phyloP scores from a whole-genome alignment of 345 rosid genomes.

The Balakata baccata region DNA sequence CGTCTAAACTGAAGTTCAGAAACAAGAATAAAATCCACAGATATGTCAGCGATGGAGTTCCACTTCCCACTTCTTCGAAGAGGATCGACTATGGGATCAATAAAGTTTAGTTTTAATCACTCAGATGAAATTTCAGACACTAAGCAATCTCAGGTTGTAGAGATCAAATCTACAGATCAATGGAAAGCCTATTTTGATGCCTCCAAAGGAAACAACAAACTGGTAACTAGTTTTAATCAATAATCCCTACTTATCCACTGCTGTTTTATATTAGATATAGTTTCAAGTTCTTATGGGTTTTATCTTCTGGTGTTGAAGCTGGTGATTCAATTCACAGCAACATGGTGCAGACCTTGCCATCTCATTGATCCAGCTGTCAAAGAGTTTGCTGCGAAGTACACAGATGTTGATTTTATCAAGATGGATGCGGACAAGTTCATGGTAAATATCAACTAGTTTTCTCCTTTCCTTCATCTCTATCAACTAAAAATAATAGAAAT shows the following conservation, averaged over 20 bases:
- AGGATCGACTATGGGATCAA: slow-evolving; percentile 27
- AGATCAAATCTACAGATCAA: slow-evolving; percentile 45
- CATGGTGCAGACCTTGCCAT: slow-evolving; percentile 81
- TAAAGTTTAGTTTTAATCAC: not conserved
- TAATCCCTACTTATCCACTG: not conserved
- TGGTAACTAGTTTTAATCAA: slow-evolving; percentile 34
- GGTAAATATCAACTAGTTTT: slow-evolving; percentile 27
- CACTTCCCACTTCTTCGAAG: not conserved
- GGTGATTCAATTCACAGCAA: slow-evolving; percentile 71
- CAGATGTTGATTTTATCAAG: slow-evolving; percentile 63
- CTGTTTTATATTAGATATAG: not conserved
- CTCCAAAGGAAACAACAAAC: slow-evolving; percentile 50
- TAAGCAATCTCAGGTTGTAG: slow-evolving; percentile 27
- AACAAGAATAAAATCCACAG: not conserved
- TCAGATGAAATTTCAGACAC: not conserved
- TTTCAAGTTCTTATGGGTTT: not conserved
- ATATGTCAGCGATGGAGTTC: slow-evolving; percentile 1
- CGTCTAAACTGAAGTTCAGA: not conserved
- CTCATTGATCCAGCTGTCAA: slow-evolving; percentile 47
- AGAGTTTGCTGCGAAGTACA: slow-evolving; percentile 51
- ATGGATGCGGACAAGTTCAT: slow-evolving; percentile 58
- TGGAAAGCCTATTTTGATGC: slow-evolving; percentile 58
- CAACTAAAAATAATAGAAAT: not conserved
- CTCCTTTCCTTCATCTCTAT: not conserved
- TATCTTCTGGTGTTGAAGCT: slow-evolving; percentile 35